Conservation (phyloP, 2,329 filamentous ascomycete species). For the Sporothrix variecibatus region DNA sequence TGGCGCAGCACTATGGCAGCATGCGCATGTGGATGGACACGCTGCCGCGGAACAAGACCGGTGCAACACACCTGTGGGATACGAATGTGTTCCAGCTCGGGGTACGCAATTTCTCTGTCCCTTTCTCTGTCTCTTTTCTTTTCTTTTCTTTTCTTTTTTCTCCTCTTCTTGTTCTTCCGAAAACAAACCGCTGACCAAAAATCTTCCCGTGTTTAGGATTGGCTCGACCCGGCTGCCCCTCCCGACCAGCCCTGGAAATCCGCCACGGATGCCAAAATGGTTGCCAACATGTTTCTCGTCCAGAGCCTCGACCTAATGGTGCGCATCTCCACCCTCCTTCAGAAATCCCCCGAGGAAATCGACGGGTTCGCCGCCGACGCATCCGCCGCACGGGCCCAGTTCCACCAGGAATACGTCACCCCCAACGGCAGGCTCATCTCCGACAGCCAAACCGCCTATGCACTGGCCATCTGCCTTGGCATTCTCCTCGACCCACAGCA, state of each 20-base stretch:
- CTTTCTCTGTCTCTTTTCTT: background rate
- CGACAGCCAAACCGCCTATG: background rate
- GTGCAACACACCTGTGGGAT: background rate
- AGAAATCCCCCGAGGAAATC: background rate
- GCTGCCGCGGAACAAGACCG: background rate
- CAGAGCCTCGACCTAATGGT: background rate
- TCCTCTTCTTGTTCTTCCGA: background rate
- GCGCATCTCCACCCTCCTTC: background rate
- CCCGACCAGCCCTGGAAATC: slow-evolving; percentile 50
- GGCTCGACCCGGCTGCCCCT: slow-evolving; percentile 42
- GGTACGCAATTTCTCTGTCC: background rate
- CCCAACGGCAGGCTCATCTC: background rate
- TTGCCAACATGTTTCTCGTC: slow-evolving; percentile 35
- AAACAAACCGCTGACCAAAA: background rate
- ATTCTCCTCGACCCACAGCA: background rate
- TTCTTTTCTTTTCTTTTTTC: background rate
- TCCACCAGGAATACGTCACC: slow-evolving; percentile 9
- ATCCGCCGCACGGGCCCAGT: background rate
- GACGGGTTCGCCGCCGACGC: background rate
- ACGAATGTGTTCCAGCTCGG: background rate
- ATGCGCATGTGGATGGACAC: background rate
- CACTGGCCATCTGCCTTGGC: background rate
- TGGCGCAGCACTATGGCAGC: background rate
- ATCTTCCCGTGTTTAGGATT: background rate
- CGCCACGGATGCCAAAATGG: slow-evolving; percentile 39